Percentiles rank a stretch among this genome's conserved stretches.
These are phyloP conservation scores for Tuber indicum DNA, from an alignment of 495 filamentous ascomycete genomes.

Conservation along the genomic window DNA sequence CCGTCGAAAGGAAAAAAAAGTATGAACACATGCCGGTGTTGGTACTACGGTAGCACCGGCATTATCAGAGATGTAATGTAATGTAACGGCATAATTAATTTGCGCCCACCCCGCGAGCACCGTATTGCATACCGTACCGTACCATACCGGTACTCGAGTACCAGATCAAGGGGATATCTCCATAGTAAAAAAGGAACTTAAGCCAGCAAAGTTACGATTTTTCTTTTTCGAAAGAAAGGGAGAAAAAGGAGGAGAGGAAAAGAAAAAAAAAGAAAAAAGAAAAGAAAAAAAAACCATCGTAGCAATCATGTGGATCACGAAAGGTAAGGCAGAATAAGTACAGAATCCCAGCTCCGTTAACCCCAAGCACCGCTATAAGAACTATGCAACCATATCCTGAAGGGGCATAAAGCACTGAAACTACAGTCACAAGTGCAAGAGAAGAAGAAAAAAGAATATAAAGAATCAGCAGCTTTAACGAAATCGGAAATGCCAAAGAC, in stretches of 20 bases:
- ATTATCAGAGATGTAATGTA: neutral
- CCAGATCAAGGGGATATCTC: neutral
- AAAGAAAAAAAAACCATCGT: neutral
- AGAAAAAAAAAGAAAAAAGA: neutral
- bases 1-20: neutral
- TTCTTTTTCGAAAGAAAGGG: neutral
- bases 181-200: neutral
- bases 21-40: neutral
- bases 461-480: slow-evolving; percentile 10
- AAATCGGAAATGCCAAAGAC: neutral
- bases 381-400: neutral
- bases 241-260: neutral
- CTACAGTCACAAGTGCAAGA: neutral
- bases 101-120: neutral
- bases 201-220: neutral
- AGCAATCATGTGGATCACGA: neutral
- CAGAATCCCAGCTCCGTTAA: neutral
- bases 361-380: slow-evolving; percentile 1
- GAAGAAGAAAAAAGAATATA: neutral
- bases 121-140: neutral
- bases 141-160: neutral
- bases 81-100: neutral
- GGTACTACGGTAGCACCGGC: neutral
- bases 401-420: neutral
- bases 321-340: neutral